A percentile compares a stretch with the other conserved stretches of the same genome.
Evolutionary conservation across 352 stramenopile species (phyloP).

Genomic region (Thalassiosira livingstoniorum): DNA sequence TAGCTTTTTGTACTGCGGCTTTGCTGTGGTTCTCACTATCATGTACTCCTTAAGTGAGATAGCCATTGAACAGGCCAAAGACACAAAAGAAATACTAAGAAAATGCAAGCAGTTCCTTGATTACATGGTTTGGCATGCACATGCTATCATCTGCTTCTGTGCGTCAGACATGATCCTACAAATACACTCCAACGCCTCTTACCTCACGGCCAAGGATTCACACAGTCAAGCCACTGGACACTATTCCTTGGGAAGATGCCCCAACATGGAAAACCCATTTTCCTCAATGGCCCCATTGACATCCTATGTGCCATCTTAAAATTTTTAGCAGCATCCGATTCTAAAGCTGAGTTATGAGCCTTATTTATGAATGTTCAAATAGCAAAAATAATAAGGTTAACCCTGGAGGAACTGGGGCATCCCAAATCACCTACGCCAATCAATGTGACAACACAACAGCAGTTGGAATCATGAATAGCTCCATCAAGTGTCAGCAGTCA

Average conservation of each 20-base stretch:
- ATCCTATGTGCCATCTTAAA: conserved; percentile 22
- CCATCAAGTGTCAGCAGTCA: conserved; percentile 2
- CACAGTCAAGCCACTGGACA: conserved; percentile 27
- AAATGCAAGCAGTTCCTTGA: conserved; percentile 33
- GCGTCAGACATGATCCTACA: conserved; percentile 57
- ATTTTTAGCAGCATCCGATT: conserved; percentile 22
- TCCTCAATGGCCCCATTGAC: conserved; percentile 21
- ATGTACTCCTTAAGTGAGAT: not conserved
- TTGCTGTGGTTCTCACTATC: not conserved
- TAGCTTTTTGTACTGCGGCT: conserved; percentile 5
- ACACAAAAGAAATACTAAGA: not conserved
- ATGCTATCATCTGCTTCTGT: conserved; percentile 41
- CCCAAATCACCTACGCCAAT: conserved; percentile 18
- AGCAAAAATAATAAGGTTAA: conserved; percentile 19
- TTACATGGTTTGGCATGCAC: conserved; percentile 51
- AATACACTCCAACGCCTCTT: conserved; percentile 43
- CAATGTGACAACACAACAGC: conserved; percentile 10
- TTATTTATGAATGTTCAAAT: conserved; percentile 32
- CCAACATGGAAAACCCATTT: not conserved
- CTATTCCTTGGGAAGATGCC: conserved; percentile 27
- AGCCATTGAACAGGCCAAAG: not conserved
- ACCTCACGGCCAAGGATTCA: conserved; percentile 34
- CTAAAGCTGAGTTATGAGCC: conserved; percentile 20
- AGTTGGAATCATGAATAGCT: conserved; percentile 8
- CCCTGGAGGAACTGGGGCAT: conserved; percentile 19